Conservation (phyloP, 1,284 basidiomycete genomes). For the Trametes polyzona region DNA sequence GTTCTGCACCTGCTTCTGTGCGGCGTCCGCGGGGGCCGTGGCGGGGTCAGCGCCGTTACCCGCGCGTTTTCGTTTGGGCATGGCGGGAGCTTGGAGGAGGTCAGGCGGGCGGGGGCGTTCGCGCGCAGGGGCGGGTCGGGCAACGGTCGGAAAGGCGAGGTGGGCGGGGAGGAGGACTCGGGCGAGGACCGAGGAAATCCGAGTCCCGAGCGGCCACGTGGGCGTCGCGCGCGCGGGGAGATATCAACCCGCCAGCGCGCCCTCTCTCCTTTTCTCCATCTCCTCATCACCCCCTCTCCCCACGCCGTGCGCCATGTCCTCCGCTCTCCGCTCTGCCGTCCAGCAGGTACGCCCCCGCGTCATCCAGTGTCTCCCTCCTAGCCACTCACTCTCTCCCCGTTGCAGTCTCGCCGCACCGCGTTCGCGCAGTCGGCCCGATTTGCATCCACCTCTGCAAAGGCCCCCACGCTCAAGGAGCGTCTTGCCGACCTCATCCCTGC, state of each 20-base stretch:
- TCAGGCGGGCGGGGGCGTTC: neutral
- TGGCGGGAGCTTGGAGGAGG: slow-evolving; percentile 27
- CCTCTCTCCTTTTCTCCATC: slow-evolving; percentile 18
- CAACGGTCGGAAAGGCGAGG: slow-evolving; percentile 17
- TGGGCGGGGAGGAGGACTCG: too few relatives aligned
- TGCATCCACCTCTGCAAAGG: slow-evolving; percentile 69
- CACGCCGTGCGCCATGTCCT: slow-evolving; percentile 34
- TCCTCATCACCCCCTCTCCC: slow-evolving; percentile 16
- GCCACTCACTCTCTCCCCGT: neutral
- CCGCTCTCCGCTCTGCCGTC: slow-evolving; percentile 46
- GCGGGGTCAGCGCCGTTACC: slow-evolving; percentile 5
- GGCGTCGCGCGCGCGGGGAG: slow-evolving; percentile 21
- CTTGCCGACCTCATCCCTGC: slow-evolving; percentile 89
- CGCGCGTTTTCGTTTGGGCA: slow-evolving; percentile 55
- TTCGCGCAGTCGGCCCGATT: slow-evolving; percentile 58
- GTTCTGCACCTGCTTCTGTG: slow-evolving; percentile 21
- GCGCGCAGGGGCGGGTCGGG: slow-evolving; percentile 11
- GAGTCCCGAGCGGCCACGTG: slow-evolving; percentile 29
- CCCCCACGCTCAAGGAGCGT: slow-evolving; percentile 85
- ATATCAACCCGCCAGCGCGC: slow-evolving; percentile 26
- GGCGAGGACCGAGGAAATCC: slow-evolving; percentile 20
- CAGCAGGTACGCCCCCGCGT: slow-evolving; percentile 45
- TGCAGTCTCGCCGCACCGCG: slow-evolving; percentile 44
- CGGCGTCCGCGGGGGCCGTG: neutral
- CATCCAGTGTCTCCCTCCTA: neutral